A percentile compares a stretch with the other conserved stretches of the same genome.
Evolutionary conservation across 768 basidiomycete genomes (phyloP).

Genomic region (Crucibulum laeve): DNA sequence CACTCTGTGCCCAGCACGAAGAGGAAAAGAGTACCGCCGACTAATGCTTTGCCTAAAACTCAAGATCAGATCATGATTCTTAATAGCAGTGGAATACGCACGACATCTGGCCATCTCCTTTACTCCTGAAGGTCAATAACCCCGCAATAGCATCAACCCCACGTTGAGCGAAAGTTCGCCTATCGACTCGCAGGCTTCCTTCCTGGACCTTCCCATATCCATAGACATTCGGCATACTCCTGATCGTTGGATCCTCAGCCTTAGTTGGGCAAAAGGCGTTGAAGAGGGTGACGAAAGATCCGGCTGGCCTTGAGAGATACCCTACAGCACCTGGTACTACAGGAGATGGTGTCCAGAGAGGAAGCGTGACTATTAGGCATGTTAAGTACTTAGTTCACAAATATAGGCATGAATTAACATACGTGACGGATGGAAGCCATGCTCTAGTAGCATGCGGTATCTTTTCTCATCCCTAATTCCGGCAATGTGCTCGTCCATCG

Average conservation of each 20-base stretch:
- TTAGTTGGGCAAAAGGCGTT: constrained; percentile 56
- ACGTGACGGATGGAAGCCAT: constrained; percentile 71
- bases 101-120: constrained; percentile 25
- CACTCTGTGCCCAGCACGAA: constrained; percentile 48
- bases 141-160: constrained; percentile 48
- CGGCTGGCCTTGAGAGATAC: constrained; percentile 63
- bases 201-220: constrained; percentile 58
- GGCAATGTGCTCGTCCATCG: constrained; percentile 32
- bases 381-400: constrained; percentile 4
- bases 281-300: constrained; percentile 72
- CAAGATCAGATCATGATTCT: neutral
- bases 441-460: constrained; percentile 62
- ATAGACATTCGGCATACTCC: constrained; percentile 51
- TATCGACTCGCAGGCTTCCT: constrained; percentile 49
- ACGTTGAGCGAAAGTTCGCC: constrained; percentile 53
- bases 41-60: constrained; percentile 37
- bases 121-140: constrained; percentile 37
- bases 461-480: constrained; percentile 55
- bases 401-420: constrained; percentile 19
- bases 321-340: constrained; percentile 76
- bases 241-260: constrained; percentile 36
- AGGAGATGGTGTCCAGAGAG: constrained; percentile 67
- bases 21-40: constrained; percentile 45
- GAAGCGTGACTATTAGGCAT: constrained; percentile 45
- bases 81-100: neutral